Evolutionary conservation across 179 eudicot species (phyloP), one percentile per base, ranked within the genome.

Genomic region (Drosera spatulata): DNA sequence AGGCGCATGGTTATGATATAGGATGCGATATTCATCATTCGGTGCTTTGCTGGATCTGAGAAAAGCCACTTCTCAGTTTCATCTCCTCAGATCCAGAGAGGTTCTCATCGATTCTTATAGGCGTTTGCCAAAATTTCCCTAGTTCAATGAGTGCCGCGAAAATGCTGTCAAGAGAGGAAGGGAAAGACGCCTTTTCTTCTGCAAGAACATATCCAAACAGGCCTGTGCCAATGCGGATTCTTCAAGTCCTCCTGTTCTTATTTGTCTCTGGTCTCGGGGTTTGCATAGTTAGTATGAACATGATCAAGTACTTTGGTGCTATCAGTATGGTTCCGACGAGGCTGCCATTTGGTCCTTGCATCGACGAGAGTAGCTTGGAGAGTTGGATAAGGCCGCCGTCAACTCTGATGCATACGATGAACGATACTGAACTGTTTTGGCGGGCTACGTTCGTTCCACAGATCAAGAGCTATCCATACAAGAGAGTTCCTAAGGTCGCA

Each of bases 351-450:
- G 49, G 50, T 13, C 56, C 64, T 39, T 78, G 82, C 46, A 14
- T 50, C 2, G 65, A 74, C 0, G 71, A 64, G 12, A 58, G 38
- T 3, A 76, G 59, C 43, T 55, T 91, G 7, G 71, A 71, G 39
- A 69, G 68, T 10, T 88, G 82, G 89, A 76, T 79, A 58, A 70
- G 59, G 56, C 96, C 96, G 10, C 94, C 95, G 0, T 76, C 87
- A n/a, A 72, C 71, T 22, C 72, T 85, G 72, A 54, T 84, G 67
- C 96, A 91, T 67, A 59, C 55, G 7, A 91, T 91, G 98, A 85
- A 74, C 56, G 98, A 91, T 57, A 62, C 73, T n/a, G 91, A 85
- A 79, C 75, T 91, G 37, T 75, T 85, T 6, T 91, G 98, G 96
- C 80, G 89, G 72, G 96, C 96, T 0, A 67, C 96, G 5, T 79